phyloP scores from a whole-genome alignment of 2,329 filamentous ascomycete species.

The Fusarium lyarnte region DNA sequence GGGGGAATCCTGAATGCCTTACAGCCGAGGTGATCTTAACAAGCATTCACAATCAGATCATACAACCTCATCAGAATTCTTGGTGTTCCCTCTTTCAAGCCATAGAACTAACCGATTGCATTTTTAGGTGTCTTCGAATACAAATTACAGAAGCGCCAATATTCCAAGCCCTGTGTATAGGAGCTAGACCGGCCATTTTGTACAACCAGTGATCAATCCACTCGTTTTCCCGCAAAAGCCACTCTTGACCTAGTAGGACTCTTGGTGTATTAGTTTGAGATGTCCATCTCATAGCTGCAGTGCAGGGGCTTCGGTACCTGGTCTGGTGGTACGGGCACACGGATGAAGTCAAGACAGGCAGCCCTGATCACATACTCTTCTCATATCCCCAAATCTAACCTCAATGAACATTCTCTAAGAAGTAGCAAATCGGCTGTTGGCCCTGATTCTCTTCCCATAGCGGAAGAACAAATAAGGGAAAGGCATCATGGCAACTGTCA shows the following conservation, averaged over 20 bases:
- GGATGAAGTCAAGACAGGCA: background rate
- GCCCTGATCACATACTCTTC: background rate
- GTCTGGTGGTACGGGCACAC: slow-evolving; percentile 14
- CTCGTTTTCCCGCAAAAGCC: background rate
- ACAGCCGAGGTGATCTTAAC: background rate
- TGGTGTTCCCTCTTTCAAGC: background rate
- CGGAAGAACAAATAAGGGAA: slow-evolving; percentile 72
- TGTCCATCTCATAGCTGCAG: background rate
- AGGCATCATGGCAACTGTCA: slow-evolving; percentile 69
- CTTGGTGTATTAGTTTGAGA: slow-evolving; percentile 8
- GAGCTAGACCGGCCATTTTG: slow-evolving; percentile 4
- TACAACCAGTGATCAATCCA: slow-evolving; percentile 15
- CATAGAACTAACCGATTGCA: background rate
- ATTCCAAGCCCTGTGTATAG: background rate
- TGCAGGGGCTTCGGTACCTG: slow-evolving; percentile 18
- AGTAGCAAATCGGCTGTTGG: slow-evolving; percentile 63
- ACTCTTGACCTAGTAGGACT: background rate
- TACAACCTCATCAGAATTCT: background rate
- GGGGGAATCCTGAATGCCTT: background rate
- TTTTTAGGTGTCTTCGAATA: background rate
- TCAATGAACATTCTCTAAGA: slow-evolving; percentile 20
- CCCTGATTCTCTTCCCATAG: slow-evolving; percentile 66
- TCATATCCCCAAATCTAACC: background rate
- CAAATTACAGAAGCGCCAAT: background rate
- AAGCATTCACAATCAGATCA: background rate